phyloP scores from a whole-genome alignment of 805 yeast genomes.

The Hanseniaspora taiwanica region DNA sequence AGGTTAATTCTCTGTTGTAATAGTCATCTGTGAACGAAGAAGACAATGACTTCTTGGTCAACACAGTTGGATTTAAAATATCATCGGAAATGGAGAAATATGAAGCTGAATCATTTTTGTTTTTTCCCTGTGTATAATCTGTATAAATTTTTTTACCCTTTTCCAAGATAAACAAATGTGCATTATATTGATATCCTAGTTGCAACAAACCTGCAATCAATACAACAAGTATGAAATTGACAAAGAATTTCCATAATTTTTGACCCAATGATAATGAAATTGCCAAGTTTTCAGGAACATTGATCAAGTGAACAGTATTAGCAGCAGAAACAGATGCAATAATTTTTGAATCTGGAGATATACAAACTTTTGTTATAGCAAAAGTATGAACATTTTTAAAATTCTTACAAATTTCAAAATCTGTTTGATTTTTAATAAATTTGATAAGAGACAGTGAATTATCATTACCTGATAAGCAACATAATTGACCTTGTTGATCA shows the following conservation, averaged over 20 bases:
- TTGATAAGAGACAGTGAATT: conserved; percentile 48
- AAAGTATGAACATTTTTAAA: conserved; percentile 57
- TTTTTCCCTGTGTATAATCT: conserved; percentile 5
- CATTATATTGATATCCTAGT: conserved; percentile 13
- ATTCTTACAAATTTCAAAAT: conserved; percentile 37
- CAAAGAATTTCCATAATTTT: conserved; percentile 13
- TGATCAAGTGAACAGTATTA: conserved; percentile 50
- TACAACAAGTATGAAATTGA: conserved; percentile 16
- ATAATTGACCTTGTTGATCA: conserved; percentile 19
- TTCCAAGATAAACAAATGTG: conserved; percentile 12
- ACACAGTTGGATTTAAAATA: conserved; percentile 10
- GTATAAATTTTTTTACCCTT: conserved; percentile 11
- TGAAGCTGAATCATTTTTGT: conserved; percentile 10
- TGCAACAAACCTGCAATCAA: conserved; percentile 16
- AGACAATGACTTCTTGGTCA: not conserved
- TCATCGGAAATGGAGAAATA: conserved; percentile 9
- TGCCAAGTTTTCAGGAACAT: conserved; percentile 40
- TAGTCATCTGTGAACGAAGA: too few relatives aligned
- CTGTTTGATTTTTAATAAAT: conserved; percentile 20
- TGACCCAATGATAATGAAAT: conserved; percentile 19
- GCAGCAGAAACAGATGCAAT: conserved; percentile 71
- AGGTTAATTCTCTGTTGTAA: too few relatives aligned
- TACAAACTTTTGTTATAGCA: conserved; percentile 61
- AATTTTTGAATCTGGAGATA: conserved; percentile 53
- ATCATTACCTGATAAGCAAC: conserved; percentile 39